These are phyloP conservation scores for Mrakiaceae sp. DNA, from an alignment of 1,284 basidiomycete species.

Conservation along the genomic window DNA sequence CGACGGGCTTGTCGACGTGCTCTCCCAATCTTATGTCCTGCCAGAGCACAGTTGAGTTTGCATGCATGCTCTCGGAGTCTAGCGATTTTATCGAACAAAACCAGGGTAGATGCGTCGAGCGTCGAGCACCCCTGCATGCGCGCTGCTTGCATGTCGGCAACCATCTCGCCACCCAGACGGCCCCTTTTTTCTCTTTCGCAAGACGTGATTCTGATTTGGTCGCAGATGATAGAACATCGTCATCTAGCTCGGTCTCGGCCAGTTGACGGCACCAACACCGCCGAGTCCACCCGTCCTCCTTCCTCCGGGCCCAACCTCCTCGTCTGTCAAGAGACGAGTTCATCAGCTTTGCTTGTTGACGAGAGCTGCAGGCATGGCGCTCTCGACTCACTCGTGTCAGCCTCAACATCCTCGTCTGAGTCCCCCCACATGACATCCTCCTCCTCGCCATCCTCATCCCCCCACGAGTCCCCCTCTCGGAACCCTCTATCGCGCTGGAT, in stretches of 20 bases:
- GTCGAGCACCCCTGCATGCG: too few relatives aligned
- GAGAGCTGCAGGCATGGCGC: neutral
- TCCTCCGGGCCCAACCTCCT: slow-evolving; percentile 9
- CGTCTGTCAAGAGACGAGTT: neutral
- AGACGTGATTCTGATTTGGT: too few relatives aligned
- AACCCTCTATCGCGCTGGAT: slow-evolving; percentile 32
- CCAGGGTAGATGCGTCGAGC: too few relatives aligned
- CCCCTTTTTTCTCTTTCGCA: too few relatives aligned
- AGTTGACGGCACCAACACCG: neutral
- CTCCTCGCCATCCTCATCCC: slow-evolving; percentile 52
- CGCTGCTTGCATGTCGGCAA: too few relatives aligned
- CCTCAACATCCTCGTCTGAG: slow-evolving; percentile 37
- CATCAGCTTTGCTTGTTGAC: neutral
- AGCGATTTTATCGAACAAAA: too few relatives aligned
- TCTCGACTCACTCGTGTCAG: slow-evolving; percentile 25
- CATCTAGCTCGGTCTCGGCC: neutral
- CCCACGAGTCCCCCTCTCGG: slow-evolving; percentile 32
- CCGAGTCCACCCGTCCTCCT: neutral
- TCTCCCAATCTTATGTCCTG: too few relatives aligned
- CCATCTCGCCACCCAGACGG: too few relatives aligned
- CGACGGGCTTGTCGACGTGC: too few relatives aligned
- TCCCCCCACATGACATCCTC: slow-evolving; percentile 40
- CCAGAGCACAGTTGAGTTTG: too few relatives aligned
- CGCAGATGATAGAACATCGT: too few relatives aligned
- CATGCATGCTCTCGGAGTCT: too few relatives aligned